Evolutionary conservation across 2,329 filamentous ascomycete genomes (phyloP), one percentile per base, ranked within the genome.

Genomic region (Ophiostoma australiae): DNA sequence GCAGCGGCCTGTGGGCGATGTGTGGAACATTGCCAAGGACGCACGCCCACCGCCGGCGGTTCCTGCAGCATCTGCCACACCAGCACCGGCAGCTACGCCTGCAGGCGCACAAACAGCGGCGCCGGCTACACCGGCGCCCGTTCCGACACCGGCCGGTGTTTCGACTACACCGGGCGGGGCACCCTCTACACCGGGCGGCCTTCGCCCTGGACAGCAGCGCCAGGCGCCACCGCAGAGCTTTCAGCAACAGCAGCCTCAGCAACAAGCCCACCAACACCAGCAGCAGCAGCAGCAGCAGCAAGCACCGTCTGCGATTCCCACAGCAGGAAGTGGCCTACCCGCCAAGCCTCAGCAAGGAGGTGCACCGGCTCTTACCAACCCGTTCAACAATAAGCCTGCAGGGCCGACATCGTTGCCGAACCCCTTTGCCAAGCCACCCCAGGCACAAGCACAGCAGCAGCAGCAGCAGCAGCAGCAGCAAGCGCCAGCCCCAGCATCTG

Each of bases 1-100:
- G 0, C 85, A 94, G 76, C 89, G 89, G 77, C 88, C 93, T 0
- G 93, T 98, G 4, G 87, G 83, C 11, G 93, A 97, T 79, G 94
- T 97, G 0, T 97, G 92, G 91, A 89, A 90, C 74, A 82, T 91
- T 70, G 93, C 91, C 0, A 94, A 94, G 80, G 83, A 81, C 70
- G 86, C 88, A 13, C 90, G 87, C 77, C 83, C 86, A 10, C 75
- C 77, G 15, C 77, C 78, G 27, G 74, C 73, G 4, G 71, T 75
- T 1, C 72, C 77, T 8, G 71, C 69, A 13, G 31, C 72, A 27
- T 3, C 58, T 3, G 39, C 70, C 11, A 37, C 70, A 23, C 8
- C 67, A 6, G 20, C 70, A 58, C 52, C 44, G 20, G 68, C 68
- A 3, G 15, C 48, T 7, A 35, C 61, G 27, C 33, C 65, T 31